Percentiles rank a stretch among this genome's conserved stretches.
Conservation (phyloP, 129 eudicot genomes). For the Escallonia rubra region DNA sequence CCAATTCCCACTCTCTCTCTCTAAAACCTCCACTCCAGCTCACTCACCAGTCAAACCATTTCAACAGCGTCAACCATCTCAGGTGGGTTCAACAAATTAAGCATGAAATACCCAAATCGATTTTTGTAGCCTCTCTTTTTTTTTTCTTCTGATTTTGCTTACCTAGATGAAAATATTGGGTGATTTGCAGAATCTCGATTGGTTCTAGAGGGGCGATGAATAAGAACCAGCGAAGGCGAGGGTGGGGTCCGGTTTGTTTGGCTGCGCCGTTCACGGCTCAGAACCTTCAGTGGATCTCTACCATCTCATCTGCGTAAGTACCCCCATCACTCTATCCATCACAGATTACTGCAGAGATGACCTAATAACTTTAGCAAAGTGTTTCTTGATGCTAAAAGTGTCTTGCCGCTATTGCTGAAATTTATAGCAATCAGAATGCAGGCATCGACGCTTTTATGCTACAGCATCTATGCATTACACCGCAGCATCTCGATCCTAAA, state of each 20-base stretch:
- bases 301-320: slow-evolving; percentile 52
- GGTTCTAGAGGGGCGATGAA: slow-evolving; percentile 23
- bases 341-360: too few species aligned
- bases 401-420: too few species aligned
- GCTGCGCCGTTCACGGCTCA: slow-evolving; percentile 45
- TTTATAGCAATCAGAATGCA: too few species aligned
- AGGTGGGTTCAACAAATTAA: slow-evolving; percentile 14
- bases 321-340: not conserved
- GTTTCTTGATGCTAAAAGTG: too few species aligned
- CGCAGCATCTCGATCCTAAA: too few species aligned
- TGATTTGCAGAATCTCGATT: slow-evolving; percentile 29
- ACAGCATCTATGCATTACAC: too few species aligned
- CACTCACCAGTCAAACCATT: slow-evolving; percentile 4
- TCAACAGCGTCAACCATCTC: slow-evolving; percentile 21
- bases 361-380: too few species aligned
- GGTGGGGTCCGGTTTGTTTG: slow-evolving; percentile 47
- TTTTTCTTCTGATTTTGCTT: not conserved
- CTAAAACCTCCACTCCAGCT: slow-evolving; percentile 20
- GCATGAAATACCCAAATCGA: not conserved
- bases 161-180: not conserved
- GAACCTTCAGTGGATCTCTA: slow-evolving; percentile 69
- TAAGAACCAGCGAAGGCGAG: slow-evolving; percentile 18
- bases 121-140: not conserved
- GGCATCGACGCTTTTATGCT: too few species aligned
- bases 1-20: slow-evolving; percentile 14